Conservation (phyloP, 1,284 basidiomycete species). For the Erythrobasidium hasegawianum region DNA sequence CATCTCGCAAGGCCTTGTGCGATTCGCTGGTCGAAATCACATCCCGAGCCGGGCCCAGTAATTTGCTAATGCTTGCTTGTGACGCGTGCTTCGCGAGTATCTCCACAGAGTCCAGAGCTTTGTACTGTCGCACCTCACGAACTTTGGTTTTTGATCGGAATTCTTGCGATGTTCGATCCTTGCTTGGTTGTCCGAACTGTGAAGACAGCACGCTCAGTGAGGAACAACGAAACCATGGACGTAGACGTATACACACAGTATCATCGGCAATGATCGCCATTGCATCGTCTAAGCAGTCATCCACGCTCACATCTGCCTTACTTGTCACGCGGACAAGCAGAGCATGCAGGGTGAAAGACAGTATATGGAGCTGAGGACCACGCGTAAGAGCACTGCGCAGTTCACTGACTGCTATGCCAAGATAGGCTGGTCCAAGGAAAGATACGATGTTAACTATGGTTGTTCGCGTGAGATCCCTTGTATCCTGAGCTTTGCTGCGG, state of each 20-base stretch:
- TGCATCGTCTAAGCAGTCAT: constrained; percentile 71
- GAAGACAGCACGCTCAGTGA: neutral
- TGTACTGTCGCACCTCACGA: constrained; percentile 76
- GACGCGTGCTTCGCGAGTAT: constrained; percentile 73
- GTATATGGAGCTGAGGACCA: constrained; percentile 89
- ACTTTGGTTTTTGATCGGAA: constrained; percentile 80
- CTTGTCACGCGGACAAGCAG: constrained; percentile 65
- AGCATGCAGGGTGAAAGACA: constrained; percentile 80
- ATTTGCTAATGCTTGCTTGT: constrained; percentile 66
- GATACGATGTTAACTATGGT: constrained; percentile 78
- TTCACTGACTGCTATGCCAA: constrained; percentile 72
- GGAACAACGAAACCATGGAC: neutral
- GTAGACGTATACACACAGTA: constrained; percentile 50
- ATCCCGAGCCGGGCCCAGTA: constrained; percentile 75
- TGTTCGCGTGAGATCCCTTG: constrained; percentile 80
- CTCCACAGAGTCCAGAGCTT: constrained; percentile 77
- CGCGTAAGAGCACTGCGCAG: constrained; percentile 75
- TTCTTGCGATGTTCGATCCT: constrained; percentile 81
- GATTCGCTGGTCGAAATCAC: constrained; percentile 84
- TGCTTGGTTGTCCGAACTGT: constrained; percentile 81
- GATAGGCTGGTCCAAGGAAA: constrained; percentile 68
- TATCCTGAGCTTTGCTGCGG: constrained; percentile 88
- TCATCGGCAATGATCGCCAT: constrained; percentile 84
- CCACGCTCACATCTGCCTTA: constrained; percentile 64
- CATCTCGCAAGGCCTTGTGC: constrained; percentile 73